Evolutionary conservation across 805 yeast genomes (phyloP).

Genomic region (Pichia heedii): DNA sequence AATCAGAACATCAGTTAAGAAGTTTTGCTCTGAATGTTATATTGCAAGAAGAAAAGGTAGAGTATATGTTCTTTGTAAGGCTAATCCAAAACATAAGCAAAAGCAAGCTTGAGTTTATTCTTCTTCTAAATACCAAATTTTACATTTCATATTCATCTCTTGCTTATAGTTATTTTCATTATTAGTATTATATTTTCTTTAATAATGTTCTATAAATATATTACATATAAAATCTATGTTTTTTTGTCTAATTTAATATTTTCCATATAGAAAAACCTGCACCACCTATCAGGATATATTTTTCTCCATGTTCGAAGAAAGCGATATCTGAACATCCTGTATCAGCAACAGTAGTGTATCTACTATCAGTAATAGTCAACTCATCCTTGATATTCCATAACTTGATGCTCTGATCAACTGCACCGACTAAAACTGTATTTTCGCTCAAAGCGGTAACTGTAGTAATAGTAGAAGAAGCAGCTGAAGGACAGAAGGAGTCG

Average conservation of each 20-base stretch:
- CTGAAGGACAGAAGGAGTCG: slow-evolving; percentile 35
- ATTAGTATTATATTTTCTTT: background rate
- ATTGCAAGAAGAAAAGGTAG: slow-evolving; percentile 93
- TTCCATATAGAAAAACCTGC: slow-evolving; percentile 49
- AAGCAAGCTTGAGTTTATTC: slow-evolving; percentile 54
- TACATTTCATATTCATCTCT: background rate
- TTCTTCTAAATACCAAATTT: background rate
- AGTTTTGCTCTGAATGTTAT: slow-evolving; percentile 85
- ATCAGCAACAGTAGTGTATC: slow-evolving; percentile 81
- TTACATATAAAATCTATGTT: background rate
- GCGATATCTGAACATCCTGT: slow-evolving; percentile 63
- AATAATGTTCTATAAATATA: background rate
- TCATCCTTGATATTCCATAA: slow-evolving; percentile 45
- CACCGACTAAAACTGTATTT: slow-evolving; percentile 43
- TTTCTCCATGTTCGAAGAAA: slow-evolving; percentile 18
- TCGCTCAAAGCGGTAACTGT: slow-evolving; percentile 36
- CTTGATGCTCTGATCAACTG: slow-evolving; percentile 77
- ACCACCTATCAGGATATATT: slow-evolving; percentile 57
- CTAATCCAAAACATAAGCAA: slow-evolving; percentile 90
- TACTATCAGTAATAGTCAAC: slow-evolving; percentile 29
- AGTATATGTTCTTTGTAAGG: slow-evolving; percentile 86
- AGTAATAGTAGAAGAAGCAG: slow-evolving; percentile 86
- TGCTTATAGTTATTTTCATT: slow-evolving; percentile 5
- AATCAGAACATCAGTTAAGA: slow-evolving; percentile 87
- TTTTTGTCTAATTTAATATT: slow-evolving; percentile 4